phyloP scores from a whole-genome alignment of 257 asterid genomes.

The Anisodus acutangulus region DNA sequence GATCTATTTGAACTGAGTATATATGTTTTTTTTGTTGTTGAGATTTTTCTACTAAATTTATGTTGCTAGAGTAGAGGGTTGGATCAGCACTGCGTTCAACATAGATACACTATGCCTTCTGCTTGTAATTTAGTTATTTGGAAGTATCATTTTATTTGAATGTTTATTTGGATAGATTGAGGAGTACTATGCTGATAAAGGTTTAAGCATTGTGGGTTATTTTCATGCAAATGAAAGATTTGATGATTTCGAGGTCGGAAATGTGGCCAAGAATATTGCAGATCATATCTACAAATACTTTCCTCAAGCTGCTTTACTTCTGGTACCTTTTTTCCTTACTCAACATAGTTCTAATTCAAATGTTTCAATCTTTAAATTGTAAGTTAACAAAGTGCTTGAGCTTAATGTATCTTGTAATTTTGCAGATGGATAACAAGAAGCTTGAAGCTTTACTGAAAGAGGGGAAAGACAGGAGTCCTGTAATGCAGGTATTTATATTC shows the following conservation, averaged over 20 bases:
- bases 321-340: conserved; percentile 53
- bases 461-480: conserved; percentile 69
- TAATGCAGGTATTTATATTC: conserved; percentile 61
- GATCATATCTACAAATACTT: conserved; percentile 84
- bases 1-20: background rate
- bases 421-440: conserved; percentile 72
- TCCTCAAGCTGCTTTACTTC: conserved; percentile 87
- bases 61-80: background rate
- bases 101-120: background rate
- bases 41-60: background rate
- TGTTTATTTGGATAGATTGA: conserved; percentile 60
- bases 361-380: background rate
- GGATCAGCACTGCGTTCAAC: background rate
- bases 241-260: conserved; percentile 75
- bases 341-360: background rate
- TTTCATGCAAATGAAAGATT: conserved; percentile 93
- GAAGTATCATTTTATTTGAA: background rate
- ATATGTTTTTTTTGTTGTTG: background rate
- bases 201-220: conserved; percentile 83
- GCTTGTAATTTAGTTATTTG: background rate
- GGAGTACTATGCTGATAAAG: conserved; percentile 79
- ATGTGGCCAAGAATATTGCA: conserved; percentile 85
- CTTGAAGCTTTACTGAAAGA: conserved; percentile 56
- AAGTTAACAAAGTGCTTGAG: background rate
- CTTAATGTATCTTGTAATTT: background rate